Evolutionary conservation across 2,329 filamentous ascomycete genomes (phyloP), one percentile per base, ranked within the genome.

Genomic region (Pseudogymnoascus sp.): DNA sequence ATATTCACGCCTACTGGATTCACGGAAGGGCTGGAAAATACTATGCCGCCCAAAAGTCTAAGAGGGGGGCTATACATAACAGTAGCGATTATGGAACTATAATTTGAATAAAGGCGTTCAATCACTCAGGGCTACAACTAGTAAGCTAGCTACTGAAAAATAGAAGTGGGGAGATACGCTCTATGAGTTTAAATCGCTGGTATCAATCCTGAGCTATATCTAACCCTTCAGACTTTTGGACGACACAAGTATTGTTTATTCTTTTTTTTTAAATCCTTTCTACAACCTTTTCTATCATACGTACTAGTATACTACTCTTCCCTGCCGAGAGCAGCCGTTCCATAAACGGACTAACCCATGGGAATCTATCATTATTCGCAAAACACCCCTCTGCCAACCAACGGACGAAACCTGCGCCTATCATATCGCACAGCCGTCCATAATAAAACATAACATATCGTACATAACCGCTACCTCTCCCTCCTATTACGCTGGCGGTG

Each of bases 401-500:
- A 12, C 3, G 25, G 49, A 55, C 25, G 22, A 11, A 55, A 55
- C 28, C 23, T 8, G n/a, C 42, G 49, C 49, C n/a, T 19, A 55
- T 55, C 25, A 55, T 55, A 55, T 55, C 49, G 16, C 49, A 55
- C 28, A 55, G n/a, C n/a, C 28, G 28, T 7, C 28, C 25, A 19
- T 55, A 55, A 55, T 14, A 55, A 55, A 55, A 55, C 49, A 55
- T 33, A 9, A 55, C n/a, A 33, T 55, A 55, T 55, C 28, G 6
- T 55, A 55, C 49, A 52, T 16, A 55, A 33, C 9, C 45, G 2
- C 49, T 55, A 55, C 49, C 49, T 55, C 28, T 55, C 49, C 5
- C 49, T 55, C 11, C 28, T 33, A 55, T 33, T 55, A 30, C 49
- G 49, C n/a, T 55, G 49, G 9, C 36, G 36, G 16, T 68, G 41